phyloP scores from a whole-genome alignment of 495 filamentous ascomycete species.

The Talaromyces borbonicus region DNA sequence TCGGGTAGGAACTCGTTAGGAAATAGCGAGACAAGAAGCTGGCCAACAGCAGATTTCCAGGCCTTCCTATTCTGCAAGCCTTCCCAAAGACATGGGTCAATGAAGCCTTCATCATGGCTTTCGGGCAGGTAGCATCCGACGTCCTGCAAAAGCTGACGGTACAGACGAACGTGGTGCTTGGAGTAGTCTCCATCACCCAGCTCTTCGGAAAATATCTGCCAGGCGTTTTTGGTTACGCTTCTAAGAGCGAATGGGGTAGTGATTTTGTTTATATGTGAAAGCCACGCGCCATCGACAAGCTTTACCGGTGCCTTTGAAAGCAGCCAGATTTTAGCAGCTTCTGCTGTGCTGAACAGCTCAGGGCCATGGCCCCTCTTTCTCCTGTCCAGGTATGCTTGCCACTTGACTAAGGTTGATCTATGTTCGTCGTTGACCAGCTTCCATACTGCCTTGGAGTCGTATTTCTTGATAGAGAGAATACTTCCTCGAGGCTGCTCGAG shows the following conservation, averaged over 20 bases:
- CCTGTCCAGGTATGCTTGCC: constrained; percentile 9
- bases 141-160: constrained; percentile 26
- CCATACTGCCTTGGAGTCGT: constrained; percentile 17
- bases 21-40: constrained; percentile 37
- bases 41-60: constrained; percentile 38
- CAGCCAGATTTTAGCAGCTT: constrained; percentile 33
- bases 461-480: constrained; percentile 28
- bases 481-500: constrained; percentile 7
- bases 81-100: neutral
- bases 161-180: constrained; percentile 39
- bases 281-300: constrained; percentile 42
- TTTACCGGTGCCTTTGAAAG: constrained; percentile 34
- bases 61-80: constrained; percentile 19
- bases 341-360: constrained; percentile 25
- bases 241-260: constrained; percentile 27
- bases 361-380: no score
- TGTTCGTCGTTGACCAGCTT: constrained; percentile 19
- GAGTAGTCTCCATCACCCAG: constrained; percentile 37
- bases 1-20: constrained; percentile 41
- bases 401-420: constrained; percentile 21
- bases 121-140: constrained; percentile 20
- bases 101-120: neutral
- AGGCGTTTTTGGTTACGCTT: constrained; percentile 28
- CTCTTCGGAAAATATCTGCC: constrained; percentile 43
- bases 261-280: constrained; percentile 35